Evolutionary conservation across 139 green algal species (phyloP).

Genomic region (Ettlia oleoabundans): DNA sequence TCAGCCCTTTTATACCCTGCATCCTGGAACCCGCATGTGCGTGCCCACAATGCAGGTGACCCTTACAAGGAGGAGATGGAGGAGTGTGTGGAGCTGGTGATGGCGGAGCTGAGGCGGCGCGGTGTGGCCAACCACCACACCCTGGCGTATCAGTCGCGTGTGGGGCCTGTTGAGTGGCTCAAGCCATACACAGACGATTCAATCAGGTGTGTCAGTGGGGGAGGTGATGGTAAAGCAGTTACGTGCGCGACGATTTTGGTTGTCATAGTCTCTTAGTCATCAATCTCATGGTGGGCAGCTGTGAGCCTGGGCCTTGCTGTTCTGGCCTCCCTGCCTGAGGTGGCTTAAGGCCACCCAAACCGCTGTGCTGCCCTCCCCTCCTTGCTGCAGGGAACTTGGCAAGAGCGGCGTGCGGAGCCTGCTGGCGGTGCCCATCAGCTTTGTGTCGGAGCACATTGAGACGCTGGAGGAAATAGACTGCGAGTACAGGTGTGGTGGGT

Average conservation of each 20-base stretch:
- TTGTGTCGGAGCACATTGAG: conserved; percentile 99
- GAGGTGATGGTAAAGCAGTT: too few relatives aligned
- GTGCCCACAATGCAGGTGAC: too few relatives aligned
- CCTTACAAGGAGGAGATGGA: conserved; percentile 99
- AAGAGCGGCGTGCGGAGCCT: conserved; percentile 73
- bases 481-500: conserved; percentile 63
- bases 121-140: conserved; percentile 89
- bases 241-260: too few relatives aligned
- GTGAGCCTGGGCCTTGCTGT: too few relatives aligned
- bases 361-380: too few relatives aligned
- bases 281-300: too few relatives aligned
- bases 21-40: too few relatives aligned
- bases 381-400: conserved; percentile 87
- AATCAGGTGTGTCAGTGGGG: too few relatives aligned
- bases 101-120: conserved; percentile 78
- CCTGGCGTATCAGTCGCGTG: conserved; percentile 96
- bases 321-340: too few relatives aligned
- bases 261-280: too few relatives aligned
- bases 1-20: too few relatives aligned
- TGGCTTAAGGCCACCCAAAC: too few relatives aligned
- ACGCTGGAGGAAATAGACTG: conserved; percentile 99
- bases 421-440: conserved; percentile 96
- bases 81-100: conserved; percentile 96
- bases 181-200: conserved; percentile 97
- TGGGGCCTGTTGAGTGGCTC: conserved; percentile 98